A percentile compares a stretch with the other conserved stretches of the same genome.
These are phyloP conservation scores for Debaryomyces robertsiae DNA, from an alignment of 1,139 yeast species.

Conservation along the genomic window DNA sequence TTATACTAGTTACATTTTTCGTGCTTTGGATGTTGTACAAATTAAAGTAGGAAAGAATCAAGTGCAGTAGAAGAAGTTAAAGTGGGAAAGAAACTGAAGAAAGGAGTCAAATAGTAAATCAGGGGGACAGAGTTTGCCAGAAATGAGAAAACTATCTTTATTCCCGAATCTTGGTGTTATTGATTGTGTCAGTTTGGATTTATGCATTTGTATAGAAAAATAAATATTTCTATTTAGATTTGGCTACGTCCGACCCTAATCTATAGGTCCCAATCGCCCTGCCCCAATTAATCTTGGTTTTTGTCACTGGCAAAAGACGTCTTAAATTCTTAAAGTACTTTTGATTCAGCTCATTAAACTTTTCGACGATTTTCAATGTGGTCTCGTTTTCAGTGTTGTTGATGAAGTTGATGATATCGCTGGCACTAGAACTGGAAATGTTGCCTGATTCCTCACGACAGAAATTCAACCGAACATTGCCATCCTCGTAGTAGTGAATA, in stretches of 20 bases:
- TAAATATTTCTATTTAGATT: conserved; percentile 21
- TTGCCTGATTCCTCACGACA: conserved; percentile 38
- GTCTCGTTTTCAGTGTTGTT: conserved; percentile 59
- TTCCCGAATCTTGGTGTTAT: too few species aligned
- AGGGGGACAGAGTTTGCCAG: too few species aligned
- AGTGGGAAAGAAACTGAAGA: background rate
- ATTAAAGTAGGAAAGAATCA: conserved; percentile 25
- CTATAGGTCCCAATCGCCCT: conserved; percentile 88
- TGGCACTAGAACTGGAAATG: conserved; percentile 20
- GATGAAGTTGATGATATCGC: conserved; percentile 53
- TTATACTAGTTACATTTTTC: conserved; percentile 61
- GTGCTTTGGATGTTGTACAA: conserved; percentile 68
- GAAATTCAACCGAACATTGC: conserved; percentile 81
- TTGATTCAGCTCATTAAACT: conserved; percentile 76
- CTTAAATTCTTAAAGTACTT: conserved; percentile 79
- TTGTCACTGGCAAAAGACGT: conserved; percentile 88
- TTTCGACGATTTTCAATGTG: conserved; percentile 61
- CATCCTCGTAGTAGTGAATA: conserved; percentile 94
- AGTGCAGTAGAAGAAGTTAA: background rate
- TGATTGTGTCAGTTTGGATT: background rate
- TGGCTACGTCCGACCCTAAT: conserved; percentile 81
- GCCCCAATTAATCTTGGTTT: conserved; percentile 94
- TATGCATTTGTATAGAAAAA: conserved; percentile 6
- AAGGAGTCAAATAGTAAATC: background rate
- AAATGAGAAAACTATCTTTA: too few species aligned